These are phyloP conservation scores for Baudoinia panamericana DNA, from an alignment of 495 filamentous ascomycete genomes.

Conservation along the genomic window DNA sequence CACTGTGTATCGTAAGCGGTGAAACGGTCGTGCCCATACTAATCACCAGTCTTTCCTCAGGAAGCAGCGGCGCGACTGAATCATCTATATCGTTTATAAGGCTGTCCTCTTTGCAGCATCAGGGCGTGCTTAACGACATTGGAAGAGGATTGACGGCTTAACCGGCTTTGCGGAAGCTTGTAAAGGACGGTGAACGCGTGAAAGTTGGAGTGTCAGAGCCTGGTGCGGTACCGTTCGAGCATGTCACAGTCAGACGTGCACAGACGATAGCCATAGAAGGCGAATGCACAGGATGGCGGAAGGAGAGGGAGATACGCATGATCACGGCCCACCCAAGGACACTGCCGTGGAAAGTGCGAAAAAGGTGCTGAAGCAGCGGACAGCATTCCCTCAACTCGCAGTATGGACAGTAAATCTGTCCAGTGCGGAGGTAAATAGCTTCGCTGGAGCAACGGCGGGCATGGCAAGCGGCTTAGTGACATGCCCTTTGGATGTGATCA, in stretches of 20 bases:
- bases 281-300: constrained; percentile 18
- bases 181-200: no score
- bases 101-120: no score
- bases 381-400: constrained; percentile 42
- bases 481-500: constrained; percentile 96
- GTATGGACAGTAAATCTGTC: constrained; percentile 39
- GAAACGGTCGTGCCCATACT: no score
- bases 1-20: neutral
- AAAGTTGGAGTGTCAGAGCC: no score
- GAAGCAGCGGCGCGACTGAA: no score
- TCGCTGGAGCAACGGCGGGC: constrained; percentile 77
- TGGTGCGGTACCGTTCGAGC: constrained; percentile 3
- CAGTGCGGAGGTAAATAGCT: constrained; percentile 42
- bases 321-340: constrained; percentile 10
- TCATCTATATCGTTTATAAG: no score
- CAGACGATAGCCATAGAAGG: constrained; percentile 13
- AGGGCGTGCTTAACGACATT: no score
- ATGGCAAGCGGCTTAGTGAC: constrained; percentile 88
- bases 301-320: constrained; percentile 9
- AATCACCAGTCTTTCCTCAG: no score
- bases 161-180: no score
- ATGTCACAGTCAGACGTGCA: constrained; percentile 2
- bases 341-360: neutral
- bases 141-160: no score
- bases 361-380: constrained; percentile 5